Conservation (phyloP, 768 basidiomycete genomes). For the Pulveroboletus ravenelii region DNA sequence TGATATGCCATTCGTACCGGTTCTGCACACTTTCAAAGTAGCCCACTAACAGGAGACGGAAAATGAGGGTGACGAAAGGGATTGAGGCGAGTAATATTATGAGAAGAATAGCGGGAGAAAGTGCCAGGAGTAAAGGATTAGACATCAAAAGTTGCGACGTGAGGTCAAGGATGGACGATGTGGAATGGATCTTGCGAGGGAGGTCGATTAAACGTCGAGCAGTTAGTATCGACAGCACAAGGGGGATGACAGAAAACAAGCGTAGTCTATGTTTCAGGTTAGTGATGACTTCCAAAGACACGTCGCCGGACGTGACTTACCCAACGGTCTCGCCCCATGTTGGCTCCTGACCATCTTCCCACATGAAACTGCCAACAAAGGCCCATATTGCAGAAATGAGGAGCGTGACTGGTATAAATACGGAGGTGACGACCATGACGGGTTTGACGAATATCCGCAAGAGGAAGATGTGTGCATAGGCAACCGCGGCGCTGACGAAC, state of each 20-base stretch:
- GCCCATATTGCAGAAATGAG: conserved; percentile 77
- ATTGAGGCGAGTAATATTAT: conserved; percentile 62
- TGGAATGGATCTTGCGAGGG: conserved; percentile 63
- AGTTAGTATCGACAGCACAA: conserved; percentile 63
- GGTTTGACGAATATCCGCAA: conserved; percentile 80
- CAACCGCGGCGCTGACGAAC: conserved; percentile 60
- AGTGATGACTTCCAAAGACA: conserved; percentile 2
- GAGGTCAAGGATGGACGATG: conserved; percentile 53
- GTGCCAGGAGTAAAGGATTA: conserved; percentile 69
- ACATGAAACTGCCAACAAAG: conserved; percentile 74
- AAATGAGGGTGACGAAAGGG: conserved; percentile 73
- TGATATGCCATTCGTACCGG: conserved; percentile 50
- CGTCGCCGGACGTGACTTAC: conserved; percentile 37
- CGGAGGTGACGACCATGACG: conserved; percentile 70
- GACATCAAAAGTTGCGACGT: conserved; percentile 65
- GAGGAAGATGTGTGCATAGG: conserved; percentile 72
- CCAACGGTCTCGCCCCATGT: conserved; percentile 83
- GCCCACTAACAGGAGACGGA: conserved; percentile 73
- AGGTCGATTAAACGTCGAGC: conserved; percentile 68
- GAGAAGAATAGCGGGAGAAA: conserved; percentile 73
- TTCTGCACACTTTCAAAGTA: conserved; percentile 41
- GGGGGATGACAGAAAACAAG: conserved; percentile 71
- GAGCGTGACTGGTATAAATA: conserved; percentile 71
- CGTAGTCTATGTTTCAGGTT: conserved; percentile 34
- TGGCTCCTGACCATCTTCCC: conserved; percentile 47